Conservation (phyloP, 192 early-diverging fungal species). For the Lunasporangiospora selenospora region DNA sequence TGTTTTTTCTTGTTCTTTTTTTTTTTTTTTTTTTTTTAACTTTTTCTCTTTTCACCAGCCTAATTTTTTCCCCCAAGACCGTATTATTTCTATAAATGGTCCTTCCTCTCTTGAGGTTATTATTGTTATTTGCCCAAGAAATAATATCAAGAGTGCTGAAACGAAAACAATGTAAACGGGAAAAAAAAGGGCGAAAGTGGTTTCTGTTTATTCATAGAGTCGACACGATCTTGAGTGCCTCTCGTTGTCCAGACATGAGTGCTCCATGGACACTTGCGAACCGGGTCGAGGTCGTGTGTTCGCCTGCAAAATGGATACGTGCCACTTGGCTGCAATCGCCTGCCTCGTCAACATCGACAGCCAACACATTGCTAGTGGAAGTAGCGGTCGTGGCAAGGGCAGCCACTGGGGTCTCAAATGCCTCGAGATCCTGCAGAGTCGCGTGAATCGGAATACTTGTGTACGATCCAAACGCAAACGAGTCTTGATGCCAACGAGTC, state of each 20-base stretch:
- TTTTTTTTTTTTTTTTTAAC: no score
- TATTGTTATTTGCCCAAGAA: no score
- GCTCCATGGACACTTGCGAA: conserved; percentile 58
- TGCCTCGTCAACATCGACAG: not conserved
- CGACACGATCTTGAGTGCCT: conserved; percentile 29
- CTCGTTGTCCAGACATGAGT: conserved; percentile 45
- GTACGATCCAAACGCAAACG: conserved; percentile 52
- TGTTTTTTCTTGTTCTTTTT: no score
- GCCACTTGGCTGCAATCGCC: not conserved
- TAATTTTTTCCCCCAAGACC: no score
- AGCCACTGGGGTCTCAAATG: conserved; percentile 36
- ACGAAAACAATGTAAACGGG: no score
- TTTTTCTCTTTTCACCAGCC: no score
- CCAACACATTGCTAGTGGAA: not conserved
- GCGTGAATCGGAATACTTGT: conserved; percentile 48
- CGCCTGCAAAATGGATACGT: conserved; percentile 52
- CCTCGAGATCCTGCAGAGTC: conserved; percentile 29
- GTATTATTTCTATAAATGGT: no score
- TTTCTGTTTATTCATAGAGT: no score
- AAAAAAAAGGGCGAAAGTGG: no score
- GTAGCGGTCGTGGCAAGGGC: conserved; percentile 4
- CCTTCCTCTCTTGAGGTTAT: no score
- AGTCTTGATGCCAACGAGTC: conserved; percentile 52
- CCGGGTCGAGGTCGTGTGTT: conserved; percentile 45
- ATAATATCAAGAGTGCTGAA: no score